A percentile compares a stretch with the other conserved stretches of the same genome.
Evolutionary conservation across 148 eudicot genomes (phyloP).

Genomic region (Fagopyrum esculentum): DNA sequence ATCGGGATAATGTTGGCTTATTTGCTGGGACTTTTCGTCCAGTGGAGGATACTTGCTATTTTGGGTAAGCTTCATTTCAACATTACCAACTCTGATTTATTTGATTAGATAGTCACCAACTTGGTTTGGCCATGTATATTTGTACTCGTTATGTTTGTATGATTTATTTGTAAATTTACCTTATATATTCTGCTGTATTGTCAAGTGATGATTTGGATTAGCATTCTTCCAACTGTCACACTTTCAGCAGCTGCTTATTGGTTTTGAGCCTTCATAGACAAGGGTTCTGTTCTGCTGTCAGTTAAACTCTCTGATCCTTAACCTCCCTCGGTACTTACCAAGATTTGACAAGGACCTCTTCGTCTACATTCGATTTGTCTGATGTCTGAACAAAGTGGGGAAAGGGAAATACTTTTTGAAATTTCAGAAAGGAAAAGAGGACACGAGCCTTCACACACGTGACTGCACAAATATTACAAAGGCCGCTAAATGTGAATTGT

Average conservation of each 20-base stretch:
- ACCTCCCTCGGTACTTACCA: not conserved
- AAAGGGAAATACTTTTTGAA: not conserved
- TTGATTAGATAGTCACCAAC: not conserved
- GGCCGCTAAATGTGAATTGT: not conserved
- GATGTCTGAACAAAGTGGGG: not conserved
- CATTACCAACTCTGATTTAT: not conserved
- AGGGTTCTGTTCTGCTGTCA: not conserved
- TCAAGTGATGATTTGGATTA: not conserved
- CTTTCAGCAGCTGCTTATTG: not conserved
- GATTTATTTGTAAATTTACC: not conserved
- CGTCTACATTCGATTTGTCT: not conserved
- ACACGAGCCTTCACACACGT: not conserved
- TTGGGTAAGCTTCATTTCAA: constrained; percentile 40
- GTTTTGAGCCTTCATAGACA: not conserved
- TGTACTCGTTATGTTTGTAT: not conserved
- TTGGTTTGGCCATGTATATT: not conserved
- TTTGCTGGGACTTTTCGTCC: constrained; percentile 78
- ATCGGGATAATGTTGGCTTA: constrained; percentile 91
- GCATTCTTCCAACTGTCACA: not conserved
- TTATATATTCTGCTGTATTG: not conserved
- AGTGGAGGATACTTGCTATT: constrained; percentile 85
- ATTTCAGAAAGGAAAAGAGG: not conserved
- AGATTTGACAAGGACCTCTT: not conserved
- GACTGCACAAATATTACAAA: not conserved
- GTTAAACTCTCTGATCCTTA: not conserved